Percentiles rank a stretch among this genome's conserved stretches.
These are phyloP conservation scores for Phascolomyces articulosus DNA, from an alignment of 371 early-diverging fungal genomes.

Conservation along the genomic window DNA sequence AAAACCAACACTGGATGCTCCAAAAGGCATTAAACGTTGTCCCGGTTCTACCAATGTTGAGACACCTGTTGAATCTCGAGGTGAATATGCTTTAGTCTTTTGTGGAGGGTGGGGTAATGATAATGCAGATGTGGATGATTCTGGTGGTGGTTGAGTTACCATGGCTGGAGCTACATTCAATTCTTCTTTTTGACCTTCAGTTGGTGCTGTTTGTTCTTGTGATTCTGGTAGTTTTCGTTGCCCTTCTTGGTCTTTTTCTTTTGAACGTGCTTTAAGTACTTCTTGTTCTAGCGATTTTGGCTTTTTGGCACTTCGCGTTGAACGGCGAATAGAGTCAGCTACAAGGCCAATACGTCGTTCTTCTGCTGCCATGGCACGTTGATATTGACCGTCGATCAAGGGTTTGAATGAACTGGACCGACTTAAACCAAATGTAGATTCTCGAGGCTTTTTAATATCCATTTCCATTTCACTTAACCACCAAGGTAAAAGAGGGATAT, in stretches of 20 bases:
- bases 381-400: conserved; percentile 48
- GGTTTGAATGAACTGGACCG: conserved; percentile 52
- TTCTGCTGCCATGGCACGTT: conserved; percentile 44
- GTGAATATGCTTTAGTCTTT: background rate
- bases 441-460: conserved; percentile 81
- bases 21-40: background rate
- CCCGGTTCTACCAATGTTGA: background rate
- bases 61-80: background rate
- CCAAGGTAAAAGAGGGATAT: conserved; percentile 94
- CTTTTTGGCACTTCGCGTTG: background rate
- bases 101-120: background rate
- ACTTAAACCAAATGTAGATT: conserved; percentile 55
- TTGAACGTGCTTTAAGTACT: background rate
- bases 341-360: conserved; percentile 29
- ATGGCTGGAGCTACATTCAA: too few species aligned
- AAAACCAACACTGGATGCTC: background rate
- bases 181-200: too few species aligned
- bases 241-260: background rate
- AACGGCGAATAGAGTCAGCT: background rate
- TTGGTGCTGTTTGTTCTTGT: too few species aligned
- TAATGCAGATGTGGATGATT: too few species aligned
- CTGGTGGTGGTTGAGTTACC: too few species aligned
- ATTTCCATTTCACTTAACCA: conserved; percentile 96
- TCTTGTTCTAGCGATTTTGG: background rate
- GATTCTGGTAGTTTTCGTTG: background rate